Conservation (phyloP, 257 asterid genomes). For the Parsonsia alboflavescens region DNA sequence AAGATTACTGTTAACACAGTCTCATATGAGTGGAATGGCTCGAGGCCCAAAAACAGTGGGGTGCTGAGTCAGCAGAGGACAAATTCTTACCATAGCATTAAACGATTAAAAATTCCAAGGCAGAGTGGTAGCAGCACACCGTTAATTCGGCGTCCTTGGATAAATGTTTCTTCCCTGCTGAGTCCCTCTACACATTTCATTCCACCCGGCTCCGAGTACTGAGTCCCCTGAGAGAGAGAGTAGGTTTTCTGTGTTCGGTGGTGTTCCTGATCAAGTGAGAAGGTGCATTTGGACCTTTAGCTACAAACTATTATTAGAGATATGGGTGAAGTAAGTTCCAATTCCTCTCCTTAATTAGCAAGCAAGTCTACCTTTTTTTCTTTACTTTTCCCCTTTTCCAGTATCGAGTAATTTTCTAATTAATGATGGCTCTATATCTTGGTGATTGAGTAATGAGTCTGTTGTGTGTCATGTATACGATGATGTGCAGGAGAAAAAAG, state of each 20-base stretch:
- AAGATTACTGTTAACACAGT: too few relatives aligned
- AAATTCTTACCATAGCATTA: slow-evolving; percentile 22
- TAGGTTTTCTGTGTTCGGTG: too few relatives aligned
- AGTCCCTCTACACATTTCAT: too few relatives aligned
- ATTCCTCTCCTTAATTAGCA: neutral
- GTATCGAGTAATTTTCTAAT: neutral
- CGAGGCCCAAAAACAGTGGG: slow-evolving; percentile 8
- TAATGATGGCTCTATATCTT: too few relatives aligned
- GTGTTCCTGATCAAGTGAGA: too few relatives aligned
- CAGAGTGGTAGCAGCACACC: slow-evolving; percentile 14
- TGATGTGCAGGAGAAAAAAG: slow-evolving; percentile 36
- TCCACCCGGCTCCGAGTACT: neutral
- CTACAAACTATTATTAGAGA: neutral
- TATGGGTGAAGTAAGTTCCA: slow-evolving; percentile 50
- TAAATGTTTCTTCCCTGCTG: neutral
- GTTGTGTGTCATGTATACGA: neutral
- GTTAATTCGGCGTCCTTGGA: neutral
- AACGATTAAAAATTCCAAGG: slow-evolving; percentile 23
- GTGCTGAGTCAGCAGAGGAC: slow-evolving; percentile 37
- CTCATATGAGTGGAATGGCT: neutral
- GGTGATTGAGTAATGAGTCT: neutral
- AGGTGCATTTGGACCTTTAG: neutral
- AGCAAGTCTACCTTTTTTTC: neutral
- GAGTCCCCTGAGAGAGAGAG: neutral
- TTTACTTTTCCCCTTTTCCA: neutral